These are phyloP conservation scores for Cystobasidiaceae sp. DNA, from an alignment of 1,284 basidiomycete genomes.

Conservation along the genomic window DNA sequence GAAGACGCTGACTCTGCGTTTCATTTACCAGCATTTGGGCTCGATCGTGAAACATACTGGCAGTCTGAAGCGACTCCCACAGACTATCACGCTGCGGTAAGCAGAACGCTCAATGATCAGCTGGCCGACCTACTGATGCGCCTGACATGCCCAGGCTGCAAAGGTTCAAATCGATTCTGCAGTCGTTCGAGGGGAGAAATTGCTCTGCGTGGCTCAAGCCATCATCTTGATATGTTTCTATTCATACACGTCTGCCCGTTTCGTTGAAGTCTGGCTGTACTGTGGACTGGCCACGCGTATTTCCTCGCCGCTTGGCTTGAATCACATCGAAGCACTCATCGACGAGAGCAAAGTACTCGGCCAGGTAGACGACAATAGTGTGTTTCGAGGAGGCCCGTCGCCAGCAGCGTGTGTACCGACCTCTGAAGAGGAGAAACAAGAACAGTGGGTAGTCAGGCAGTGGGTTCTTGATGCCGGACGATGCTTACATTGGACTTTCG, in stretches of 20 bases:
- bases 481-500: not conserved
- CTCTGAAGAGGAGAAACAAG: slow-evolving; percentile 18
- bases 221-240: slow-evolving; percentile 78
- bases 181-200: slow-evolving; percentile 74
- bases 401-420: not conserved
- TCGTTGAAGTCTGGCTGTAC: slow-evolving; percentile 85
- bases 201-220: slow-evolving; percentile 75
- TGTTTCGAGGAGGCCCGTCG: not conserved
- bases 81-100: slow-evolving; percentile 68
- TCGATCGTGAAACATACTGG: slow-evolving; percentile 37
- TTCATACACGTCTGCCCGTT: slow-evolving; percentile 76
- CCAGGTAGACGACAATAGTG: not conserved
- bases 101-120: too few species aligned
- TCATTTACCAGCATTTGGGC: slow-evolving; percentile 43
- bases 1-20: not conserved
- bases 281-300: slow-evolving; percentile 76
- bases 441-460: not conserved
- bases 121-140: too few species aligned
- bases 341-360: slow-evolving; percentile 14
- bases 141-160: slow-evolving; percentile 50
- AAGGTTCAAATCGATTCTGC: slow-evolving; percentile 73
- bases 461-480: not conserved
- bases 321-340: slow-evolving; percentile 32
- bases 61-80: slow-evolving; percentile 53
- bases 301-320: slow-evolving; percentile 63